Conservation (phyloP, 2,329 filamentous ascomycete species). For the Cercospora zeae-maydis region DNA sequence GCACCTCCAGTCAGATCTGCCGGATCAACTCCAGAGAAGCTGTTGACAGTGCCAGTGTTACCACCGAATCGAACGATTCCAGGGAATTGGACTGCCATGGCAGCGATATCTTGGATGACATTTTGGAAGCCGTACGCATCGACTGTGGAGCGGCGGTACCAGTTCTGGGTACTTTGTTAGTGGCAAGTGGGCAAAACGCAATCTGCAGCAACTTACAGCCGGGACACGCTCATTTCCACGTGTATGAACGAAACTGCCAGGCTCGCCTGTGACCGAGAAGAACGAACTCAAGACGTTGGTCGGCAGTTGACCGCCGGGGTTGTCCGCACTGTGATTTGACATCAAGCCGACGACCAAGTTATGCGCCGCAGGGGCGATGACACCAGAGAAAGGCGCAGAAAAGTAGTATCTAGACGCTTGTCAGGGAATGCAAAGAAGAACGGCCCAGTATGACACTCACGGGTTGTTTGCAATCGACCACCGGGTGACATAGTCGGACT, state of each 20-base stretch:
- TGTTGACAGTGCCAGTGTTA: constrained; percentile 24
- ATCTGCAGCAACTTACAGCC: too few species aligned
- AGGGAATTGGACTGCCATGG: constrained; percentile 12
- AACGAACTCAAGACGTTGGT: constrained; percentile 25
- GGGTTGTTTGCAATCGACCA: too few species aligned
- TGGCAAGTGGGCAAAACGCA: too few species aligned
- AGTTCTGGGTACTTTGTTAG: constrained; percentile 22
- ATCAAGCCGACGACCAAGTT: constrained; percentile 31
- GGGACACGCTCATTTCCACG: constrained; percentile 27
- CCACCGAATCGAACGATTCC: constrained; percentile 19
- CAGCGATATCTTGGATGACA: constrained; percentile 12
- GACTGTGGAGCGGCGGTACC: constrained; percentile 18
- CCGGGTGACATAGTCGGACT: too few species aligned
- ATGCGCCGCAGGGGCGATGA: constrained; percentile 27
- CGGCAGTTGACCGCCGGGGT: constrained; percentile 27
- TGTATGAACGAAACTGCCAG: constrained; percentile 16
- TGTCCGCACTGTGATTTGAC: constrained; percentile 27
- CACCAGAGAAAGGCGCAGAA: constrained; percentile 27
- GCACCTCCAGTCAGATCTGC: constrained; percentile 31
- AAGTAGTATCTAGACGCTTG: too few species aligned
- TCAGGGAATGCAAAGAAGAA: too few species aligned
- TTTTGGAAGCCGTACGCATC: constrained; percentile 12
- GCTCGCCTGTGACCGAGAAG: constrained; percentile 23
- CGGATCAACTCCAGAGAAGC: constrained; percentile 29
- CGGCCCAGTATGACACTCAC: too few species aligned